phyloP scores from a whole-genome alignment of 1,284 basidiomycete genomes.

The Heliocybe sulcata region DNA sequence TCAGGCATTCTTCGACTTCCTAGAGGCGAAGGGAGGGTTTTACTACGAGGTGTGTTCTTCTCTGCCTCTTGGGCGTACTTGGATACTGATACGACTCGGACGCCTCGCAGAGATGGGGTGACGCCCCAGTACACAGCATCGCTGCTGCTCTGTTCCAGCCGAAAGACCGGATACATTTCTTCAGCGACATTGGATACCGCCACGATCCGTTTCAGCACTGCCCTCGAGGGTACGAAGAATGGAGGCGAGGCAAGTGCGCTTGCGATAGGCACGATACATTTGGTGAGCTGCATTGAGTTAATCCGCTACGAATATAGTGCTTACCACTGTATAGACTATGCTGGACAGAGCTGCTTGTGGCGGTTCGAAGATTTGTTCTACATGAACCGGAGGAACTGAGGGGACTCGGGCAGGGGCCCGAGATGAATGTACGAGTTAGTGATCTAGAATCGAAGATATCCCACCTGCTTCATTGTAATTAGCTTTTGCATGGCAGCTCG shows the following conservation, averaged over 20 bases:
- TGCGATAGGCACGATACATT: conserved; percentile 3
- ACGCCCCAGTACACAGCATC: conserved; percentile 84
- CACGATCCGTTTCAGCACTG: conserved; percentile 57
- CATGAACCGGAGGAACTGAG: background rate
- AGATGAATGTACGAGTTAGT: no score
- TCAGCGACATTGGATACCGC: conserved; percentile 56
- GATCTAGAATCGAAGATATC: no score
- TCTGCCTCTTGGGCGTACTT: background rate
- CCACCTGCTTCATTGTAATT: no score
- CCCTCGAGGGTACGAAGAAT: background rate
- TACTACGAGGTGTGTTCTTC: conserved; percentile 57
- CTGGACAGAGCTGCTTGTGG: background rate
- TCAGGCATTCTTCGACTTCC: conserved; percentile 77
- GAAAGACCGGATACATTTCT: conserved; percentile 82
- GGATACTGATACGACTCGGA: background rate
- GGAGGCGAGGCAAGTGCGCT: background rate
- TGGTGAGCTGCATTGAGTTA: background rate
- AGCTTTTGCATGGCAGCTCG: no score
- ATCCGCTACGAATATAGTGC: background rate
- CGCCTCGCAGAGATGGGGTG: conserved; percentile 65
- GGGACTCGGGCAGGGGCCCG: no score
- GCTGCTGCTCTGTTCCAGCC: conserved; percentile 77
- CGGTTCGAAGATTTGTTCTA: background rate
- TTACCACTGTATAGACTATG: background rate
- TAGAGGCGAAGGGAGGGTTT: conserved; percentile 86